Evolutionary conservation across 257 asterid genomes (phyloP).

Genomic region (Scutellaria galericulata): DNA sequence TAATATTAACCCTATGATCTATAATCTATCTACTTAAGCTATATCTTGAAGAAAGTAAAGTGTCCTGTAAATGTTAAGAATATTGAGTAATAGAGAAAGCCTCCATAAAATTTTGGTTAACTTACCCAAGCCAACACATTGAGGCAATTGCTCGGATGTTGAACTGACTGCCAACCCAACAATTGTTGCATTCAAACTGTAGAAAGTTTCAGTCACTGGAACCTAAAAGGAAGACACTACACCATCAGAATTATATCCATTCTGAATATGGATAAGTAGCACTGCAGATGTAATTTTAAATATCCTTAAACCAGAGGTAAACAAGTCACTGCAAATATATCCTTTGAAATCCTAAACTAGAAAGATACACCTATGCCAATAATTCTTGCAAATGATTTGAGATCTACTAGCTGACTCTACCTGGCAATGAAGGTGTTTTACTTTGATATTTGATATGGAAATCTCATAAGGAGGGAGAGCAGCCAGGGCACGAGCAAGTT

Average conservation of each 20-base stretch:
- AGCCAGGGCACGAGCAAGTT: slow-evolving; percentile 82
- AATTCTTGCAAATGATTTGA: slow-evolving; percentile 13
- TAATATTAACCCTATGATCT: no score
- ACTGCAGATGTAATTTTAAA: neutral
- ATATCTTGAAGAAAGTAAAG: neutral
- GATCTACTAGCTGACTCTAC: slow-evolving; percentile 45
- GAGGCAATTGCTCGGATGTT: slow-evolving; percentile 59
- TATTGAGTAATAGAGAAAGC: neutral
- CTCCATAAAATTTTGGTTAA: slow-evolving; percentile 20
- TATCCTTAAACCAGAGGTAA: slow-evolving; percentile 1
- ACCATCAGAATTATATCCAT: slow-evolving; percentile 19
- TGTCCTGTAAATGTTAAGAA: neutral
- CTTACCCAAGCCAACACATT: slow-evolving; percentile 93
- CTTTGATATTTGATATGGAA: slow-evolving; percentile 61
- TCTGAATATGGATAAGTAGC: slow-evolving; percentile 9
- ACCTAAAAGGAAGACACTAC: slow-evolving; percentile 55
- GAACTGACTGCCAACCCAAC: slow-evolving; percentile 83
- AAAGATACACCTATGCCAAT: neutral
- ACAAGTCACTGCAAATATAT: neutral
- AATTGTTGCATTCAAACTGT: slow-evolving; percentile 88
- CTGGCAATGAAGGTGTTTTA: slow-evolving; percentile 86
- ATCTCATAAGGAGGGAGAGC: slow-evolving; percentile 85
- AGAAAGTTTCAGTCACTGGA: slow-evolving; percentile 63
- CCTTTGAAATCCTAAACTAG: slow-evolving; percentile 13
- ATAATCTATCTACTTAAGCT: slow-evolving; percentile 2